These are phyloP conservation scores for Diaporthe batatas DNA, from an alignment of 2,329 filamentous ascomycete genomes.

Conservation along the genomic window DNA sequence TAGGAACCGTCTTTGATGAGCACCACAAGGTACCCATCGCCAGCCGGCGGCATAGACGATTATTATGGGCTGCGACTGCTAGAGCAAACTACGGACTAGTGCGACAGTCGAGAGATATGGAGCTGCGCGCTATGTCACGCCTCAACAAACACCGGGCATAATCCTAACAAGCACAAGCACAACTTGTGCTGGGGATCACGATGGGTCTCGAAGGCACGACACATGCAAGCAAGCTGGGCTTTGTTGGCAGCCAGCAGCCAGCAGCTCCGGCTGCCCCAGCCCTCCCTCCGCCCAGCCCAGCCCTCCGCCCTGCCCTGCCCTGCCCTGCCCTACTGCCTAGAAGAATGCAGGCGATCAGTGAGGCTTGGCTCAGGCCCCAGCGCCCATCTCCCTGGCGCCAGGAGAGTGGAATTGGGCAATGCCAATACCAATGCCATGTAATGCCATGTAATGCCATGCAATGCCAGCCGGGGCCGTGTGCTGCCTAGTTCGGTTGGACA, in stretches of 20 bases:
- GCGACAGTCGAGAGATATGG: slow-evolving; percentile 31
- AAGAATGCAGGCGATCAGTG: slow-evolving; percentile 19
- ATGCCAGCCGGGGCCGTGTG: slow-evolving; percentile 26
- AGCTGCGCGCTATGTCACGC: slow-evolving; percentile 8
- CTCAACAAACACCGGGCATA: slow-evolving; percentile 2
- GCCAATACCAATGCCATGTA: slow-evolving; percentile 18
- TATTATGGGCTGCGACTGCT: slow-evolving; percentile 14
- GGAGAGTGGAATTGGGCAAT: slow-evolving; percentile 30
- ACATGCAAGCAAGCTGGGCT: not conserved
- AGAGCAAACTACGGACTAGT: slow-evolving; percentile 27
- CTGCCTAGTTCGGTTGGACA: slow-evolving; percentile 17
- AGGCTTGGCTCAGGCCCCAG: slow-evolving; percentile 23
- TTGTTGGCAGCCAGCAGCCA: slow-evolving; percentile 10
- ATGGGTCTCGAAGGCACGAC: slow-evolving; percentile 18
- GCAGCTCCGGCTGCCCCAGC: not conserved
- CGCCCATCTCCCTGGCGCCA: slow-evolving; percentile 23
- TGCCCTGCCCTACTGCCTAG: not conserved
- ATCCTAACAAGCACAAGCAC: too few relatives aligned
- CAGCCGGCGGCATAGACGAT: slow-evolving; percentile 10
- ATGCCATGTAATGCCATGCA: slow-evolving; percentile 24
- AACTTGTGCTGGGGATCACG: slow-evolving; percentile 13
- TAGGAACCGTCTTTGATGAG: slow-evolving; percentile 22
- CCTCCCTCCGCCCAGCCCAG: not conserved
- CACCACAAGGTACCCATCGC: slow-evolving; percentile 22
- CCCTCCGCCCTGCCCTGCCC: not conserved